A percentile compares a stretch with the other conserved stretches of the same genome.
phyloP scores from a whole-genome alignment of 768 basidiomycete genomes.

The Tephrocybe sp. region DNA sequence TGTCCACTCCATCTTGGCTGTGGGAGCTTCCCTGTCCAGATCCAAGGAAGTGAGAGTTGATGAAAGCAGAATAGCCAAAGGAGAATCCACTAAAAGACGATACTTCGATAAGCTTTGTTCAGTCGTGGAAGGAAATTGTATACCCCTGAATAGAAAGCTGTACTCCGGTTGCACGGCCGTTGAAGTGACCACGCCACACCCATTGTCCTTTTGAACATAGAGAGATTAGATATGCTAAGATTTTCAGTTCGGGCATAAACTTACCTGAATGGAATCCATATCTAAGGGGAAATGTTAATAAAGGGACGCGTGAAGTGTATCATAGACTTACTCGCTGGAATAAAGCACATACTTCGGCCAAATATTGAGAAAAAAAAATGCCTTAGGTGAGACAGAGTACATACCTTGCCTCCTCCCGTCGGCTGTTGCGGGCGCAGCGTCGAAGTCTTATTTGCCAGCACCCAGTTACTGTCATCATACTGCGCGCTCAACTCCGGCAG shows the following conservation, averaged over 20 bases:
- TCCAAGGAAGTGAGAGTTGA: constrained; percentile 40
- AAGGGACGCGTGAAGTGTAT: neutral
- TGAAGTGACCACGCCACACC: constrained; percentile 46
- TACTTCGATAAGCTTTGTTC: neutral
- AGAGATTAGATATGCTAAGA: neutral
- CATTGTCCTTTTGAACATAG: constrained; percentile 27
- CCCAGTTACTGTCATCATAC: constrained; percentile 62
- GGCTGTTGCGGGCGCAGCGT: constrained; percentile 59
- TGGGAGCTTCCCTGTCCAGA: constrained; percentile 36
- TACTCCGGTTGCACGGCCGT: constrained; percentile 37
- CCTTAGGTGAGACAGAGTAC: constrained; percentile 19
- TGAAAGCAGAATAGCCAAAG: constrained; percentile 43
- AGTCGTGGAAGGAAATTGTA: neutral
- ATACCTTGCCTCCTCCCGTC: constrained; percentile 52
- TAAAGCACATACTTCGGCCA: constrained; percentile 26
- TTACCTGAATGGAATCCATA: constrained; percentile 29
- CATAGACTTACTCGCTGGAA: constrained; percentile 25
- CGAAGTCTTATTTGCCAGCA: constrained; percentile 51
- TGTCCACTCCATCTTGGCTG: constrained; percentile 30
- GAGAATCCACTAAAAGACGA: constrained; percentile 29
- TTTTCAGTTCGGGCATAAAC: neutral
- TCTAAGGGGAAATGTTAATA: constrained; percentile 7
- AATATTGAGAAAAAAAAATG: neutral
- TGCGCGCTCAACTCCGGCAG: constrained; percentile 51
- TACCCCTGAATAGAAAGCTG: constrained; percentile 38